phyloP scores from a whole-genome alignment of 2,329 filamentous ascomycete species.

The Aspergillus niger region DNA sequence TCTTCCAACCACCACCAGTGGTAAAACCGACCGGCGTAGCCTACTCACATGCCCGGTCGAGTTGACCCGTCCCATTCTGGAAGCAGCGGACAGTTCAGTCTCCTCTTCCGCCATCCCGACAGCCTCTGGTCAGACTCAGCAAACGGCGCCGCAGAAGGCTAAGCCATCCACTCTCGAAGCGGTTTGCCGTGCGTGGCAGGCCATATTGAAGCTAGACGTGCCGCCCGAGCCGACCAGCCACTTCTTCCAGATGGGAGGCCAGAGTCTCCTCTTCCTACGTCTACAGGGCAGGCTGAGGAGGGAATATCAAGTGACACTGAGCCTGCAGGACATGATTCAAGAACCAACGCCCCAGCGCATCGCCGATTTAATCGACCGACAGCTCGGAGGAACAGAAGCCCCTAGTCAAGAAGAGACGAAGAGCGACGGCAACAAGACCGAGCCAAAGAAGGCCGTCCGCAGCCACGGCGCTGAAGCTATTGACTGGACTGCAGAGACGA shows the following conservation, averaged over 20 bases:
- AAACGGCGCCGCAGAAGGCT: not conserved
- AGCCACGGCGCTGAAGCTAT: not conserved
- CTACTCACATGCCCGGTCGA: not conserved
- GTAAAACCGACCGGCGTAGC: conserved; percentile 4
- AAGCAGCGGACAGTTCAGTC: not conserved
- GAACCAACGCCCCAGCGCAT: not conserved
- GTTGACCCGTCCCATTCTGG: not conserved
- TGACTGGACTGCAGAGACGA: not conserved
- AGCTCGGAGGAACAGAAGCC: not conserved
- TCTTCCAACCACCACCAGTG: conserved; percentile 1
- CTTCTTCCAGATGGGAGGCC: conserved; percentile 3
- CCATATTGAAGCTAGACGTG: conserved; percentile 1
- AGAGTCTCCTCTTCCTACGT: conserved; percentile 2
- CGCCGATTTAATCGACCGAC: not conserved
- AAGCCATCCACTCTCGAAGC: not conserved
- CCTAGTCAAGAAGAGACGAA: not conserved
- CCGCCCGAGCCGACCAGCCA: not conserved
- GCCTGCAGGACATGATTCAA: conserved; percentile 1
- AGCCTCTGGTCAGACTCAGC: not conserved
- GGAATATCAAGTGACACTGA: not conserved
- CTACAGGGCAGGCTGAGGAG: conserved; percentile 1
- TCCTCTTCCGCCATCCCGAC: not conserved
- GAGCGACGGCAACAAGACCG: not conserved
- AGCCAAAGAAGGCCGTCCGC: not conserved
- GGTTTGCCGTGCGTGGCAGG: not conserved